These are phyloP conservation scores for Boehmeria nivea DNA, from an alignment of 306 rosid species.

Conservation along the genomic window DNA sequence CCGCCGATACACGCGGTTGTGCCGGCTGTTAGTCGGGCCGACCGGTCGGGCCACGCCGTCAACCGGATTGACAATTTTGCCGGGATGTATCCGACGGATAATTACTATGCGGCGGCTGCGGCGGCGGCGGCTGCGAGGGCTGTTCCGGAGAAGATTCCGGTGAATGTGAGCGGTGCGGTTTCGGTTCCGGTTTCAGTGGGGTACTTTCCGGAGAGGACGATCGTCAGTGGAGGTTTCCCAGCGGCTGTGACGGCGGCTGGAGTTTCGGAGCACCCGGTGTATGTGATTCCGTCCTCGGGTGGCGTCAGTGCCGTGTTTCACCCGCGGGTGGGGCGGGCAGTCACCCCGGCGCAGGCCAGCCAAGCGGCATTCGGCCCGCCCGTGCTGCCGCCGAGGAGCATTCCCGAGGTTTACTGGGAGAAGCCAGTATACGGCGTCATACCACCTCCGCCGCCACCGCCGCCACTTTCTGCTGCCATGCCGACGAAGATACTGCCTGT, in stretches of 20 bases:
- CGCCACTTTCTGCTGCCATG: neutral
- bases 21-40: conserved; percentile 27
- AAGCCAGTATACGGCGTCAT: conserved; percentile 47
- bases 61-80: conserved; percentile 22
- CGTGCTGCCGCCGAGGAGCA: conserved; percentile 58
- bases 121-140: conserved; percentile 13
- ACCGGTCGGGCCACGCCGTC: conserved; percentile 29
- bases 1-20: conserved; percentile 25
- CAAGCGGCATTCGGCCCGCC: conserved; percentile 47
- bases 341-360: conserved; percentile 36
- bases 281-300: conserved; percentile 54
- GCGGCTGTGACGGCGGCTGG: conserved; percentile 30
- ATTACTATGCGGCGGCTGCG: conserved; percentile 47
- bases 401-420: conserved; percentile 66
- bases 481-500: conserved; percentile 19
- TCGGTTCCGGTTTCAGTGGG: conserved; percentile 22
- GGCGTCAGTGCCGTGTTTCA: conserved; percentile 35
- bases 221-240: conserved; percentile 37
- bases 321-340: conserved; percentile 34
- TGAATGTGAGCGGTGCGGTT: neutral
- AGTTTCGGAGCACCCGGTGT: conserved; percentile 50
- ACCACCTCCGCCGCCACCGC: conserved; percentile 32
- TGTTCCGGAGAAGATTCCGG: conserved; percentile 45
- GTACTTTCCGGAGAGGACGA: conserved; percentile 62
- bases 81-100: conserved; percentile 47